Evolutionary conservation across 2,329 filamentous ascomycete genomes (phyloP).

Genomic region (Ceratocystis ficicola): DNA sequence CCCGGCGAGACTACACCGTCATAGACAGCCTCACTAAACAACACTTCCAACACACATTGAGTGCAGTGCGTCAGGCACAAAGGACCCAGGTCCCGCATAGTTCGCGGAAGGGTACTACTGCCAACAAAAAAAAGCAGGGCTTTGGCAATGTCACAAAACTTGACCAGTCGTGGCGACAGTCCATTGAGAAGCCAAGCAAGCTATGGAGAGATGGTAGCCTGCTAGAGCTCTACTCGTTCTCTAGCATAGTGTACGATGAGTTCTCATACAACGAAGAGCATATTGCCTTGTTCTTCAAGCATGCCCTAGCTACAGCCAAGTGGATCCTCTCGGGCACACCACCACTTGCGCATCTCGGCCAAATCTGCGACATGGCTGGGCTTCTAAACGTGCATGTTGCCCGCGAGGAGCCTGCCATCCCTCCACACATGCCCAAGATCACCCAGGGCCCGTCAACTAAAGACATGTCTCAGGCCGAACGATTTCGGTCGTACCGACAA

Average conservation of each 20-base stretch:
- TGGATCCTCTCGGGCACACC: constrained; percentile 38
- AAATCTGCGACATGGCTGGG: constrained; percentile 30
- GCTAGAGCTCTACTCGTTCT: constrained; percentile 32
- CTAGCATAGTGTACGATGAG: constrained; percentile 35
- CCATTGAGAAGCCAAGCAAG: background rate
- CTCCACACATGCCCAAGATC: constrained; percentile 30
- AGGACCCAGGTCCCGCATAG: constrained; percentile 13
- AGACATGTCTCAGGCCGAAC: constrained; percentile 29
- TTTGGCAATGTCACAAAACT: background rate
- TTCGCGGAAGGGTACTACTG: background rate
- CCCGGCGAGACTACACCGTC: background rate
- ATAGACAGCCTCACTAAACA: constrained; percentile 12
- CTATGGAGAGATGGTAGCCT: constrained; percentile 23
- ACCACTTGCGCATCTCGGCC: constrained; percentile 29
- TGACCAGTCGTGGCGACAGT: constrained; percentile 7
- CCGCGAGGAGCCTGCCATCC: constrained; percentile 28
- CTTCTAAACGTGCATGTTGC: constrained; percentile 33
- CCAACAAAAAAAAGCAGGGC: background rate
- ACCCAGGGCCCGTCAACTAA: constrained; percentile 28
- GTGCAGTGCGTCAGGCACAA: background rate
- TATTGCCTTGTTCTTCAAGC: constrained; percentile 29
- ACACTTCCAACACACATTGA: background rate
- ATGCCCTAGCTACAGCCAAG: constrained; percentile 29
- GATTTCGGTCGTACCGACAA: constrained; percentile 28
- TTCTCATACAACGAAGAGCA: constrained; percentile 32